A percentile compares a stretch with the other conserved stretches of the same genome.
phyloP scores from a whole-genome alignment of 345 rosid genomes.

The Eucalyptus sp. region DNA sequence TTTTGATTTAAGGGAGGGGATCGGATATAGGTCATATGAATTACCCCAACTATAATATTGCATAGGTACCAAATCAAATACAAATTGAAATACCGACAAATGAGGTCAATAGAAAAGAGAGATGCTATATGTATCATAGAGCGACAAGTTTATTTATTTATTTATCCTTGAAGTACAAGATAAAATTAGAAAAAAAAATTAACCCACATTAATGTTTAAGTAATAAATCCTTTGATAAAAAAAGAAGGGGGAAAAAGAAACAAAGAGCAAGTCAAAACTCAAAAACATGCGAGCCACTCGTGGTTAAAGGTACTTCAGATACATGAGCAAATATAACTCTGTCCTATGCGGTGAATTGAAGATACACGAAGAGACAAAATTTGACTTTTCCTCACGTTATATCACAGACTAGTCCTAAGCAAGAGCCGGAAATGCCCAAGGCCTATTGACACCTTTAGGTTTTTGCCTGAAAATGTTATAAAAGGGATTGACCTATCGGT shows the following conservation, averaged over 20 bases:
- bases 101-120: background rate
- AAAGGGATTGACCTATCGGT: background rate
- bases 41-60: too few relatives aligned
- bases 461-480: background rate
- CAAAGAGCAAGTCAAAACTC: background rate
- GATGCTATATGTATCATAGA: background rate
- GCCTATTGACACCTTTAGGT: background rate
- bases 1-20: too few relatives aligned
- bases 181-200: background rate
- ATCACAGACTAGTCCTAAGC: background rate
- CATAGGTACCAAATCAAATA: background rate
- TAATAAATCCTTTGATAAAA: background rate
- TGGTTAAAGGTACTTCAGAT: background rate
- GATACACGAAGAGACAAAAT: background rate
- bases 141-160: background rate
- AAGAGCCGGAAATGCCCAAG: background rate
- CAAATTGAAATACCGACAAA: background rate
- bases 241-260: background rate
- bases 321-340: background rate
- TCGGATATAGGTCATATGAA: too few relatives aligned
- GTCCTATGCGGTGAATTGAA: background rate
- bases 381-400: background rate
- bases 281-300: background rate
- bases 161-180: background rate
- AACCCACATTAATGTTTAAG: background rate